phyloP scores from a whole-genome alignment of 2,329 filamentous ascomycete species.

The Apiospora marii region DNA sequence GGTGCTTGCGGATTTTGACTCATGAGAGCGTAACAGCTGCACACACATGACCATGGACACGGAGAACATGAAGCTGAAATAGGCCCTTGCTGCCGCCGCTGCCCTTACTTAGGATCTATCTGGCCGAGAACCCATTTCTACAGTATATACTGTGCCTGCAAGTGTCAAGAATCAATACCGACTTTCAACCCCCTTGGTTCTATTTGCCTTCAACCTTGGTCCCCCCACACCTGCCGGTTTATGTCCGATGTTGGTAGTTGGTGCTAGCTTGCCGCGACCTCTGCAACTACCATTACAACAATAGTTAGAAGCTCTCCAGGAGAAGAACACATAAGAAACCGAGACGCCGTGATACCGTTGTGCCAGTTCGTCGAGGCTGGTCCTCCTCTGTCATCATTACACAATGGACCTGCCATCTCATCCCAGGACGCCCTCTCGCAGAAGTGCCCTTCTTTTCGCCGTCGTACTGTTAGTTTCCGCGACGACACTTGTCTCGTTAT shows the following conservation, averaged over 20 bases:
- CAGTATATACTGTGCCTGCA: neutral
- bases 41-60: neutral
- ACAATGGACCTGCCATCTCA: neutral
- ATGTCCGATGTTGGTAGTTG: neutral
- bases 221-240: neutral
- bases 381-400: constrained; percentile 8
- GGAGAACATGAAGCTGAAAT: neutral
- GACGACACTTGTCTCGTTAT: constrained; percentile 20
- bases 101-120: neutral
- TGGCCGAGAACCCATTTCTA: neutral
- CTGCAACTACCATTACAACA: neutral
- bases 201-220: neutral
- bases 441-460: neutral
- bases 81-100: neutral
- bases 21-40: neutral
- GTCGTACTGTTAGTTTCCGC: constrained; percentile 20
- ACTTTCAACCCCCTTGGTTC: neutral
- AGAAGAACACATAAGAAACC: neutral
- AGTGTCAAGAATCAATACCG: neutral
- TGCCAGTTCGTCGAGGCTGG: constrained; percentile 26
- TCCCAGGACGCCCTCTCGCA: neutral
- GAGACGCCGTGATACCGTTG: no score
- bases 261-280: neutral
- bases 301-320: neutral
- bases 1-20: neutral